phyloP scores from a whole-genome alignment of 2,329 filamentous ascomycete genomes.

The Alternaria tenuissima region DNA sequence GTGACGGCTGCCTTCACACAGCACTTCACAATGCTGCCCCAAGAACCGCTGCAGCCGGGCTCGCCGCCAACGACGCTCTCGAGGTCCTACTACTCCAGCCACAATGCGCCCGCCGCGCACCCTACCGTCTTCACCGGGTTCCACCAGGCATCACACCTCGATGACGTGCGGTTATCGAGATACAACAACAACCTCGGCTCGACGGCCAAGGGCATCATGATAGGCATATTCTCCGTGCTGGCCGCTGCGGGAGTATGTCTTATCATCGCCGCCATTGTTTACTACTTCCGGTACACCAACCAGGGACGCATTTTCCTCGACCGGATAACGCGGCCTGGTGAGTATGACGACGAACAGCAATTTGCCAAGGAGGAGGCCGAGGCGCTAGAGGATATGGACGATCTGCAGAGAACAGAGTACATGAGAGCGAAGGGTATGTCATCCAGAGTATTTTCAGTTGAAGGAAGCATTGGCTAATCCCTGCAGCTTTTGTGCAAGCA shows the following conservation, averaged over 20 bases:
- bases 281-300: constrained; percentile 91
- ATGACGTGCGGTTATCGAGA: constrained; percentile 36
- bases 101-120: constrained; percentile 36
- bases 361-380: constrained; percentile 94
- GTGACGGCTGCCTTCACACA: constrained; percentile 11
- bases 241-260: constrained; percentile 88
- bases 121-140: constrained; percentile 24
- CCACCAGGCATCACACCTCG: constrained; percentile 27
- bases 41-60: constrained; percentile 35
- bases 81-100: constrained; percentile 34
- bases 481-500: constrained; percentile 84
- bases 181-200: constrained; percentile 54
- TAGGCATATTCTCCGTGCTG: constrained; percentile 93
- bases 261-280: constrained; percentile 80
- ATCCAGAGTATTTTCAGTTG: too few relatives aligned
- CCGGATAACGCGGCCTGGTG: constrained; percentile 88
- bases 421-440: constrained; percentile 87
- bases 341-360: constrained; percentile 97
- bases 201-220: constrained; percentile 82
- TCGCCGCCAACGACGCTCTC: constrained; percentile 46
- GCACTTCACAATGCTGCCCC: constrained; percentile 43
- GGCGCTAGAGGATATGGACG: constrained; percentile 94
- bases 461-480: constrained; percentile 15
- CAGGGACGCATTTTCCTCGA: constrained; percentile 92
- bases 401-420: constrained; percentile 88